These are phyloP conservation scores for Umbilicus rupestris DNA, from an alignment of 164 flowering plant genomes.

Conservation along the genomic window DNA sequence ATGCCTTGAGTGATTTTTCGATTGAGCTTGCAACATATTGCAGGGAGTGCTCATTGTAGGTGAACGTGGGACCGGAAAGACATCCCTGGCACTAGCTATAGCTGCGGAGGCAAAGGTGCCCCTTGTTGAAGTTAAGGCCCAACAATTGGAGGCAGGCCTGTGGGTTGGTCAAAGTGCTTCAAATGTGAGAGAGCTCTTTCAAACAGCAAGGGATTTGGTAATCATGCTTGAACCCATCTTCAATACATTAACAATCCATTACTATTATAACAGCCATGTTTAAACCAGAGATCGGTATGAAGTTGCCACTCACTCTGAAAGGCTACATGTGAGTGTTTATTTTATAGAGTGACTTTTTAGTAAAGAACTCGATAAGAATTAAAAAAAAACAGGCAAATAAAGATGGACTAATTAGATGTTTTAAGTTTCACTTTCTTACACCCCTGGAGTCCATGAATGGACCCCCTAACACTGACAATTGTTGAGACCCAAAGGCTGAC, in stretches of 20 bases:
- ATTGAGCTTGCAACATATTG: slow-evolving; percentile 14
- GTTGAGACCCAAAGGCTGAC: no score
- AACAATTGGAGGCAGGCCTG: slow-evolving; percentile 81
- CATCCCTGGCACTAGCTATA: slow-evolving; percentile 81
- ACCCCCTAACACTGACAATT: no score
- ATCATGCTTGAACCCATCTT: not conserved
- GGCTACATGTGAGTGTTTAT: not conserved
- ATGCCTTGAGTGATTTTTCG: not conserved
- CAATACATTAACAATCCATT: not conserved
- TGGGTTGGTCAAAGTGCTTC: slow-evolving; percentile 99
- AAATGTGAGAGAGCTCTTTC: slow-evolving; percentile 87
- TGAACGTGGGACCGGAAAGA: slow-evolving; percentile 94
- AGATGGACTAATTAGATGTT: no score
- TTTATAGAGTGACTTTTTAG: not conserved
- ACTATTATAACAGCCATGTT: not conserved
- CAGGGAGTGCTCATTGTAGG: slow-evolving; percentile 99
- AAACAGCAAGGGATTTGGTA: slow-evolving; percentile 95
- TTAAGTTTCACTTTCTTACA: no score
- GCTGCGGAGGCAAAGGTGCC: slow-evolving; percentile 97
- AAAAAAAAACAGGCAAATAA: no score
- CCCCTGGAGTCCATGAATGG: no score
- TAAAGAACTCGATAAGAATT: no score
- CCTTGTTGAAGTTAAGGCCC: slow-evolving; percentile 76
- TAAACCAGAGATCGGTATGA: not conserved
- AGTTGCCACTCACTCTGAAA: not conserved